A percentile compares a stretch with the other conserved stretches of the same genome.
phyloP scores from a whole-genome alignment of 1,284 basidiomycete species.

The Ustilago trichophora region DNA sequence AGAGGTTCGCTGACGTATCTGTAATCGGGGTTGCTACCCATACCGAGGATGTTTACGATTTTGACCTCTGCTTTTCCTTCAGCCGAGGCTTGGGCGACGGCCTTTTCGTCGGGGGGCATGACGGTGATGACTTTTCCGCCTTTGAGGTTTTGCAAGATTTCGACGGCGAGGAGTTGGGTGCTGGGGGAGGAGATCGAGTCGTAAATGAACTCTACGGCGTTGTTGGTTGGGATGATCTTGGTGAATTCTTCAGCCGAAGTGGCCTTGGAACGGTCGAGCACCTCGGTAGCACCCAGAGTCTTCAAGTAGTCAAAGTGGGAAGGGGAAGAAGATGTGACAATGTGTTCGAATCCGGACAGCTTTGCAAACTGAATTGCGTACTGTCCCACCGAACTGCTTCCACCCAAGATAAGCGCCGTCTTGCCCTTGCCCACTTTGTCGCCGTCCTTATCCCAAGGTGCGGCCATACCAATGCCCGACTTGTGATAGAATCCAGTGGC shows the following conservation, averaged over 20 bases:
- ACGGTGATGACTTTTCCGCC: slow-evolving; percentile 38
- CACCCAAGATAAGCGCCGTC: slow-evolving; percentile 52
- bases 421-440: slow-evolving; percentile 38
- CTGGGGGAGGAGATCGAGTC: slow-evolving; percentile 46
- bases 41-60: slow-evolving; percentile 20
- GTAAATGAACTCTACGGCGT: slow-evolving; percentile 27
- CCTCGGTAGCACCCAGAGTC: slow-evolving; percentile 37
- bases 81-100: background rate
- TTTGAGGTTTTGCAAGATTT: slow-evolving; percentile 36
- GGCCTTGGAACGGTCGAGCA: slow-evolving; percentile 39
- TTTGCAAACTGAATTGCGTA: slow-evolving; percentile 57
- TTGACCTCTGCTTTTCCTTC: slow-evolving; percentile 3
- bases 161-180: slow-evolving; percentile 40
- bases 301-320: slow-evolving; percentile 42
- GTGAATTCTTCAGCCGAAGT: slow-evolving; percentile 23
- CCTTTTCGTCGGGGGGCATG: slow-evolving; percentile 21
- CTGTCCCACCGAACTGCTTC: slow-evolving; percentile 48
- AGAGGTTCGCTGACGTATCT: slow-evolving; percentile 33
- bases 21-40: slow-evolving; percentile 26
- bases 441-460: slow-evolving; percentile 52
- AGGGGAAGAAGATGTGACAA: slow-evolving; percentile 45
- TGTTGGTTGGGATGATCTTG: slow-evolving; percentile 2
- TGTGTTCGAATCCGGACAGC: slow-evolving; percentile 46
- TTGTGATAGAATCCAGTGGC: slow-evolving; percentile 49
- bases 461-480: slow-evolving; percentile 13